Conservation (phyloP, 1,139 yeast species). For the Debaryomyces sp. region DNA sequence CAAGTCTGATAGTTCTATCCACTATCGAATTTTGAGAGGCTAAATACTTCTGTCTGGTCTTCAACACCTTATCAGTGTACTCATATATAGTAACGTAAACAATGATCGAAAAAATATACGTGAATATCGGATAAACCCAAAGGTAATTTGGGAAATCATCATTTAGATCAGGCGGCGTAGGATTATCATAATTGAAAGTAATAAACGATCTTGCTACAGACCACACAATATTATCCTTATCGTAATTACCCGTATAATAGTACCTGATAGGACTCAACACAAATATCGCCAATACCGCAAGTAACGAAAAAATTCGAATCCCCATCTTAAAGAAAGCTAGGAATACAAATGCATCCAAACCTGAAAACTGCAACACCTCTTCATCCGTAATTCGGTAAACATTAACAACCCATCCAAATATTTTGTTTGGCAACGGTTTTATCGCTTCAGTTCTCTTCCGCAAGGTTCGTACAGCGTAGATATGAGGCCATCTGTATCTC, state of each 20-base stretch:
- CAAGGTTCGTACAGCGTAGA: slow-evolving; percentile 52
- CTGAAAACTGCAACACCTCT: slow-evolving; percentile 43
- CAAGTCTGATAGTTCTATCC: slow-evolving; percentile 84
- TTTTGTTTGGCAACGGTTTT: slow-evolving; percentile 38
- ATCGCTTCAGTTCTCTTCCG: slow-evolving; percentile 31
- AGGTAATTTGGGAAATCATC: slow-evolving; percentile 39
- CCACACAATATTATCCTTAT: slow-evolving; percentile 35
- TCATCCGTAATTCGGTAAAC: slow-evolving; percentile 42
- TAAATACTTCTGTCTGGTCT: slow-evolving; percentile 76
- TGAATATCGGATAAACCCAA: slow-evolving; percentile 86
- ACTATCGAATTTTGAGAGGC: slow-evolving; percentile 91
- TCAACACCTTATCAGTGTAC: slow-evolving; percentile 72
- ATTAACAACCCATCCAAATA: slow-evolving; percentile 46
- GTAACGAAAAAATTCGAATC: slow-evolving; percentile 37
- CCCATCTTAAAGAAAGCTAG: slow-evolving; percentile 51
- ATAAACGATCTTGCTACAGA: slow-evolving; percentile 10
- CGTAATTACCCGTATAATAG: slow-evolving; percentile 50
- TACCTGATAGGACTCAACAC: slow-evolving; percentile 48
- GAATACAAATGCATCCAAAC: slow-evolving; percentile 51
- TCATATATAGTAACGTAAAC: slow-evolving; percentile 63
- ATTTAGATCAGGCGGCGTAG: slow-evolving; percentile 22
- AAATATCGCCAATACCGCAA: slow-evolving; percentile 41
- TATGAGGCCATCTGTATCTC: slow-evolving; percentile 52
- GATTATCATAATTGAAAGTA: neutral
- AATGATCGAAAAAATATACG: slow-evolving; percentile 77